phyloP scores from a whole-genome alignment of 2,329 filamentous ascomycete species.

The Parastagonospora avenae region DNA sequence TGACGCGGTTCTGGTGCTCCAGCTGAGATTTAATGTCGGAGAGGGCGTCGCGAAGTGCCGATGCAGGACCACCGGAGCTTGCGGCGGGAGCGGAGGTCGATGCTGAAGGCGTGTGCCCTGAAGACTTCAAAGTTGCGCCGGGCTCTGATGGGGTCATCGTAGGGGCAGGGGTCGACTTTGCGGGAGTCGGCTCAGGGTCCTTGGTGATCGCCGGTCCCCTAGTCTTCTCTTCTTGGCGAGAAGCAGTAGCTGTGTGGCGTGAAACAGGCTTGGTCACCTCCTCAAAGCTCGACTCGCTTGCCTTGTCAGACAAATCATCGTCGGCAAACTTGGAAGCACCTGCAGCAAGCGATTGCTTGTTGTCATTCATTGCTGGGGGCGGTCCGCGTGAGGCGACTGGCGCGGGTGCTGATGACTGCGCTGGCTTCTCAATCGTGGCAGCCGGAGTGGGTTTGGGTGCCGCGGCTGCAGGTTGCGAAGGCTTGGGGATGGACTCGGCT shows the following conservation, averaged over 20 bases:
- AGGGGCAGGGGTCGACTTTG: slow-evolving; percentile 49
- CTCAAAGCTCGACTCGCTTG: slow-evolving; percentile 82
- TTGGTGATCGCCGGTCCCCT: slow-evolving; percentile 37
- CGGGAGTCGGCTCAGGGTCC: slow-evolving; percentile 53
- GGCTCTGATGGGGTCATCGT: slow-evolving; percentile 38
- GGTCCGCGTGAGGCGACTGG: slow-evolving; percentile 55
- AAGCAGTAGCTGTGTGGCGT: slow-evolving; percentile 53
- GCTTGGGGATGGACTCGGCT: slow-evolving; percentile 71
- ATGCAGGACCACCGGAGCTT: slow-evolving; percentile 52
- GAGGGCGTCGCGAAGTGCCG: slow-evolving; percentile 68
- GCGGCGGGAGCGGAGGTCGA: slow-evolving; percentile 45
- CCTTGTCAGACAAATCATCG: slow-evolving; percentile 64
- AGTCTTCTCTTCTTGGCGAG: slow-evolving; percentile 49
- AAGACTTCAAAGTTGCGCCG: slow-evolving; percentile 44
- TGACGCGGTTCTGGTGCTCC: slow-evolving; percentile 76
- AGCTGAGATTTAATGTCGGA: slow-evolving; percentile 78
- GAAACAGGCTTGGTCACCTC: slow-evolving; percentile 78
- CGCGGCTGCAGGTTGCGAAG: slow-evolving; percentile 53
- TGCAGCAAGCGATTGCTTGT: slow-evolving; percentile 83
- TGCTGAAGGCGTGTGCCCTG: slow-evolving; percentile 47
- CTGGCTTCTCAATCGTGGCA: slow-evolving; percentile 52
- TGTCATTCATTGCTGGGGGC: slow-evolving; percentile 77
- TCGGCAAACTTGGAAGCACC: slow-evolving; percentile 89
- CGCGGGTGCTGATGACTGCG: slow-evolving; percentile 54
- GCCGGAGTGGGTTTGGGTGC: slow-evolving; percentile 57